phyloP scores from a whole-genome alignment of 306 rosid genomes.

The Trifolium fragiferum region DNA sequence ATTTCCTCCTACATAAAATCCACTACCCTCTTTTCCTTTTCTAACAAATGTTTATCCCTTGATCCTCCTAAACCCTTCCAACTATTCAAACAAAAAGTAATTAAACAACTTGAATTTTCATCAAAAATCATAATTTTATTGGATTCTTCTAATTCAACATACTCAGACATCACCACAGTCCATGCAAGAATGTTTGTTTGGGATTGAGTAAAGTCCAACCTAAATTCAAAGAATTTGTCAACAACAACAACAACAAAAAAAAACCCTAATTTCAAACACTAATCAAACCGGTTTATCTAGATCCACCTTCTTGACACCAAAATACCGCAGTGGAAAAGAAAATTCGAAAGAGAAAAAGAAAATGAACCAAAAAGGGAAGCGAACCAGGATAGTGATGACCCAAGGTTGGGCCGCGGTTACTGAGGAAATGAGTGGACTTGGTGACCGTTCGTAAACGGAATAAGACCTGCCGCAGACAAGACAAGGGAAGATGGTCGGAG shows the following conservation, averaged over 20 bases:
- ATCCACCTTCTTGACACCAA: background rate
- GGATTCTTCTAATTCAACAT: too few species aligned
- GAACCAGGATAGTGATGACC: slow-evolving; percentile 9
- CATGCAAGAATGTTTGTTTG: too few species aligned
- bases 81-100: background rate
- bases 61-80: background rate
- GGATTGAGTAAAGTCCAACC: background rate
- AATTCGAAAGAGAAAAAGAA: background rate
- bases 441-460: background rate
- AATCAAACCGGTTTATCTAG: background rate
- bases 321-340: background rate
- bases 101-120: background rate
- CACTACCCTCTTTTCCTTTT: background rate
- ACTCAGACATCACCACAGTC: too few species aligned
- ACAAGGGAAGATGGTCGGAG: background rate
- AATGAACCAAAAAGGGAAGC: background rate
- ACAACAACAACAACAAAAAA: too few species aligned
- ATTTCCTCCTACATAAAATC: background rate
- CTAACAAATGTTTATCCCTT: background rate
- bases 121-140: background rate
- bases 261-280: background rate
- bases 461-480: background rate
- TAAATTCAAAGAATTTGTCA: background rate
- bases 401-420: background rate
- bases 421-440: background rate